Base-by-base conservation (phyloP, 2,329 filamentous ascomycete species). In the Curvularia verruculosa region DNA sequence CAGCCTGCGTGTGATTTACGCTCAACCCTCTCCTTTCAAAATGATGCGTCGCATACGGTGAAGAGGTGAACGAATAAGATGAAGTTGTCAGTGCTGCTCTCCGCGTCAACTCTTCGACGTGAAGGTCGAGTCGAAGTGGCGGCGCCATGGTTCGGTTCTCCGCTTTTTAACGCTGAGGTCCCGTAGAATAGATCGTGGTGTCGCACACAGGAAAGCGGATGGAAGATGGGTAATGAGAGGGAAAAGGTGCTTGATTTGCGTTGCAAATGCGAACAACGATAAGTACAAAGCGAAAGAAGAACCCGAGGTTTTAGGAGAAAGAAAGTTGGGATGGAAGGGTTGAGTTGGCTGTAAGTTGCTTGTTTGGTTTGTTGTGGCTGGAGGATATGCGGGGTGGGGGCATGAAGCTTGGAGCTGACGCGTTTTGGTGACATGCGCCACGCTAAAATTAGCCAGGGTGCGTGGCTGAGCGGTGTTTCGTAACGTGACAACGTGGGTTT, bases 1-100 rank as follows among this genome's bases (percentile, higher is more conserved):
- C 83, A 51, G 82, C 82, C 68, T 92, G 89, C 2, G 89, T 89
- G 69, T 86, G 83, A 63, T 86, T 89, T 40, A 87, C 85, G 24
- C 80, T 80, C 10, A 90, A 78, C 50, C 82, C 81, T 53, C 87
- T 84, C 55, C 79, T 79, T 19, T 77, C 62, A 45, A 87, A 74
- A 51, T 66, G 60, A 59, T 74, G 69, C 24, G 67, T 58, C 41
- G 66, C 66, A 23, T 49, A 3, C n/a, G 41, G 3, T 12, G 15
- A 9, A 18, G 23, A 26, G 5, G 41, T 8, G 4, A 24, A 28
- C 18, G 23, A 5, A 12, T 23, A 41, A 41, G 39, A 41, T 9
- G 39, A 41, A 7, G 39, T 12, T 3, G 18, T 13, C 21, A 41
- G 23, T 7, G 39, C 60, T 15, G 68, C 66, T 37, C 69, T 61